Base-by-base conservation (phyloP, 768 basidiomycete species). In the Wakefieldia striispora region DNA sequence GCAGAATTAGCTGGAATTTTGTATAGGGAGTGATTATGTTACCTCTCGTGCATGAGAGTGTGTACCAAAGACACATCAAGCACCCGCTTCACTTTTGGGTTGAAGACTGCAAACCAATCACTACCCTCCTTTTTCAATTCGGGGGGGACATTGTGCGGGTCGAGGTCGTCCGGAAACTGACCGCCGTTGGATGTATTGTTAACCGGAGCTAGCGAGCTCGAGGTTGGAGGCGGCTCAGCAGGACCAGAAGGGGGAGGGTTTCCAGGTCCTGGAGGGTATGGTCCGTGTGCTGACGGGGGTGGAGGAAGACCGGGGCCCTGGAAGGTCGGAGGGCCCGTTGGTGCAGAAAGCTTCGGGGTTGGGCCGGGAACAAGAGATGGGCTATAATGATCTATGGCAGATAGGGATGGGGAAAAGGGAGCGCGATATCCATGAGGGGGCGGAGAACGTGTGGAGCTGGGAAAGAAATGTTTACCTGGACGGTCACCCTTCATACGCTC, bases 1-100 rank as follows among this genome's bases (percentile, higher is more conserved):
- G 41, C 21, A 38, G 11, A 23, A 40, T 67, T 10, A 65, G 55
- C 7, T 36, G 40, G 5, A 11, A 31, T 42, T 16, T 5, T 27
- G 27, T 12, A 19, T 33, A 38, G 14, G n/a, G 23, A 24, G 37
- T 47, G 45, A 51, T 49, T 24, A 38, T 13, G 72, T 47, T 63
- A 92, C 91, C 88, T 92, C 68, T 93, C 91, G 62, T 95, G 93
- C 68, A 83, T 83, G n/a, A 95, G 73, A 4, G 88, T 91, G 68
- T 95, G 92, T 24, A 91, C 81, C 56, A 95, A 69, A 43, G 71
- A 73, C 13, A 95, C 88, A 62, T 95, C 91, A 45, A 95, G 73
- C 50, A 79, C 78, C 40, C 86, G 75, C 71, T 90, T 88, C 50
- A 83, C 81, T 62, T 85, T 84, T 36, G 86, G 83, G 63, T 89